These are phyloP conservation scores for Phaffia rhodozyma DNA, from an alignment of 1,284 basidiomycete genomes.

Conservation along the genomic window DNA sequence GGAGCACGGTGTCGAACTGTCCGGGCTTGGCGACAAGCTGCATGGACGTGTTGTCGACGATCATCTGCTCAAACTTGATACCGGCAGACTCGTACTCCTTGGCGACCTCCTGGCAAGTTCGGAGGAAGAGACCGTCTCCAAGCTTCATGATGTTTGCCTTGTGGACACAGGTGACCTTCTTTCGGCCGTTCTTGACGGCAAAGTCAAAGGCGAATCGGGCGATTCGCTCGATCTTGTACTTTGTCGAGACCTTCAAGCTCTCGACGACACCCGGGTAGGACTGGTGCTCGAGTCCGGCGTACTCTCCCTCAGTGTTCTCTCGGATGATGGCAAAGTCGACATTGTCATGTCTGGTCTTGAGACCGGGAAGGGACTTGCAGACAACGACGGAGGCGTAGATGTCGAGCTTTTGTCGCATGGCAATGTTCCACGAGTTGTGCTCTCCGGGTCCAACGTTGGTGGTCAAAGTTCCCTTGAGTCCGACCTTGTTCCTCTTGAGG, in stretches of 20 bases:
- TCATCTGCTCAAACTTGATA: slow-evolving; percentile 94
- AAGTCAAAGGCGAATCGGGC: slow-evolving; percentile 97
- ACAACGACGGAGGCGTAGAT: slow-evolving; percentile 97
- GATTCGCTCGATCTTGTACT: slow-evolving; percentile 92
- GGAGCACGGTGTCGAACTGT: slow-evolving; percentile 91
- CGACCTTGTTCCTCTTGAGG: slow-evolving; percentile 91
- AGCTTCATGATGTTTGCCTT: slow-evolving; percentile 99
- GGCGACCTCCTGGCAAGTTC: slow-evolving; percentile 91
- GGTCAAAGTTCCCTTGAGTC: slow-evolving; percentile 79
- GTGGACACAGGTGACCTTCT: slow-evolving; percentile 99
- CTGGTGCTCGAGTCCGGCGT: slow-evolving; percentile 97
- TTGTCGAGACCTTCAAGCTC: slow-evolving; percentile 93
- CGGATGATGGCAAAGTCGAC: slow-evolving; percentile 99
- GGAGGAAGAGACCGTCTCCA: slow-evolving; percentile 97
- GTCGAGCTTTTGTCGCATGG: slow-evolving; percentile 98
- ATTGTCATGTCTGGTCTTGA: slow-evolving; percentile 88
- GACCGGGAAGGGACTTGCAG: slow-evolving; percentile 96
- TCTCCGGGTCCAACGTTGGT: slow-evolving; percentile 93
- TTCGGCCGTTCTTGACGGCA: slow-evolving; percentile 95
- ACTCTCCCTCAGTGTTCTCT: slow-evolving; percentile 99
- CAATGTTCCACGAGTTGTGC: slow-evolving; percentile 99
- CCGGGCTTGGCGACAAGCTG: slow-evolving; percentile 89
- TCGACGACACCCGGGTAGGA: slow-evolving; percentile 98
- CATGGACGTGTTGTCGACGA: slow-evolving; percentile 98
- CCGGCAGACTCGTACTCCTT: slow-evolving; percentile 80